Percentiles rank a stretch among this genome's conserved stretches.
Evolutionary conservation across 257 asterid genomes (phyloP).

Genomic region (Dorcoceras hygrometricum): DNA sequence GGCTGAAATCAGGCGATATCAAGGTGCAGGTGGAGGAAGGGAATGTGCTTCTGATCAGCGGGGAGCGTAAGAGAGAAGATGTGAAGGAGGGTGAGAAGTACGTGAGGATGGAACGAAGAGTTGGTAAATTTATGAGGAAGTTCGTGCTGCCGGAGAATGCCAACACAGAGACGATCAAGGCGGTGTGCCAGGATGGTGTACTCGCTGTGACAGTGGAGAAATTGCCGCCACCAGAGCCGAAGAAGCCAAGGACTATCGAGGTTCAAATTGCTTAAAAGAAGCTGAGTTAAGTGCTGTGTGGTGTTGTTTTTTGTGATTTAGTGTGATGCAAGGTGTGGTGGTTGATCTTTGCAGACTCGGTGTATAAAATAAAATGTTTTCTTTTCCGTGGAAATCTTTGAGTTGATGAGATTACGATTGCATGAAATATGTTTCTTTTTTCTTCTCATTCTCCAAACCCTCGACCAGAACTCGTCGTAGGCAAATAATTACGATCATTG

Average conservation of each 20-base stretch:
- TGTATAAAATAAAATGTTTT: no score
- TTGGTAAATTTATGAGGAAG: conserved; percentile 73
- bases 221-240: conserved; percentile 82
- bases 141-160: conserved; percentile 80
- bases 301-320: no score
- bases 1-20: conserved; percentile 64
- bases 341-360: no score
- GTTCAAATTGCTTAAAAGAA: conserved; percentile 50
- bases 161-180: conserved; percentile 47
- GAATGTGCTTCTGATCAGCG: conserved; percentile 50
- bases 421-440: no score
- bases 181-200: conserved; percentile 76
- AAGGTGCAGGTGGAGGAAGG: conserved; percentile 73
- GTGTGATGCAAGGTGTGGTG: no score
- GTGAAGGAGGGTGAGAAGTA: conserved; percentile 58
- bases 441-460: no score
- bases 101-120: conserved; percentile 72
- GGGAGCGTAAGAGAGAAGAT: conserved; percentile 62
- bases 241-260: conserved; percentile 70
- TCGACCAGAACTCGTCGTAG: no score
- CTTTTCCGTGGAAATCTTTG: no score
- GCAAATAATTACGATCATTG: no score
- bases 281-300: no score
- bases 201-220: conserved; percentile 68
- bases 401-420: no score